Base-by-base conservation (phyloP, 106 monocot species). In the Apostasia shenzhenica region DNA sequence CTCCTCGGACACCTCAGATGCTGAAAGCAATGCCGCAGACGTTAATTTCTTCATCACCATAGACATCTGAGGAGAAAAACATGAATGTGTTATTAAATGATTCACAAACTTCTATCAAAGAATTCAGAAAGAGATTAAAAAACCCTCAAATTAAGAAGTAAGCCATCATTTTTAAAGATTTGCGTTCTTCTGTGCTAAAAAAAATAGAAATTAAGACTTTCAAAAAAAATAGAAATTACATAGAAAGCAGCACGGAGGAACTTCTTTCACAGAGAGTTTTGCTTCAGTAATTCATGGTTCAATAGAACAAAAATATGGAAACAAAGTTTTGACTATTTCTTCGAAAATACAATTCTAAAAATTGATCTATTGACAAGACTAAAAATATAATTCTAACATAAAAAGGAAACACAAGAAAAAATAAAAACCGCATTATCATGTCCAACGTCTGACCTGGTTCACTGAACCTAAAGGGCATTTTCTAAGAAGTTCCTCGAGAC, bases 381-480 rank as follows among this genome's bases (percentile, higher is more conserved):
- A 40, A 2, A 64, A 64, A 64, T 64, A 45, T 44, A 10, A 2
- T 7, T 2, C 3, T 44, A 63, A 45, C 4, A 45, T 14, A 64
- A 45, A 2, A 1, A 47, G 12, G 26, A 47, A 71, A 45, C 43
- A 49, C 47, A 3, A 0, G 45, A 6, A 50, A 38, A 60, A 39
- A 48, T 37, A 56, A 55, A 42, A n/a, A 39, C 37, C 50, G 7
- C 14, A 48, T 26, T 14, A 41, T 45, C 1, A 2, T n/a, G 11
- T 14, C 2, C 13, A 61, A 76, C 14, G 38, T 51, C 51, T 12
- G 26, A 92, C 95, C 88, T 95, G 95, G 78, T 92, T 74, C 37
- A 84, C 85, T 14, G 97, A 89, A n/a, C 70, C 73, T 39, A 99
- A 70, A 70, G 77, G 81, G 68, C 97, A 99, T 63, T 99, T 99